Evolutionary conservation across 495 filamentous ascomycete genomes (phyloP).

Genomic region (Penicillium silybi): DNA sequence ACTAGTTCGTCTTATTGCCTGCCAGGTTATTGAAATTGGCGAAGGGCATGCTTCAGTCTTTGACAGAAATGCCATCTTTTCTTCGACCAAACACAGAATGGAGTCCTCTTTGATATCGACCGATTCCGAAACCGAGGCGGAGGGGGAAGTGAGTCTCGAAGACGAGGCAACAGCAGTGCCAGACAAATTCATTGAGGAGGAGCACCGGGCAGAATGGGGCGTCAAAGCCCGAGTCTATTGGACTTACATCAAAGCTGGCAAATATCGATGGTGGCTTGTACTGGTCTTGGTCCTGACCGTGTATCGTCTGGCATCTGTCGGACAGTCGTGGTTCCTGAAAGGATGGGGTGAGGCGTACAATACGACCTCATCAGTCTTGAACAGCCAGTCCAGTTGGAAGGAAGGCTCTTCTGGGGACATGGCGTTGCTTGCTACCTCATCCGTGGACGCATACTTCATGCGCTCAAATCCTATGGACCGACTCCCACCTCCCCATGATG

Average conservation of each 20-base stretch:
- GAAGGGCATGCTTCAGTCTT: constrained; percentile 51
- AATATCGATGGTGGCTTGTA: constrained; percentile 63
- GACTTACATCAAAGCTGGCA: constrained; percentile 76
- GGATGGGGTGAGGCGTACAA: constrained; percentile 77
- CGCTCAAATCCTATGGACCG: constrained; percentile 44
- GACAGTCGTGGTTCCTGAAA: constrained; percentile 76
- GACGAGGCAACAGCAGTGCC: constrained; percentile 51
- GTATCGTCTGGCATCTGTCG: constrained; percentile 57
- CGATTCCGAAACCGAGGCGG: constrained; percentile 29
- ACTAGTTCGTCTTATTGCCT: constrained; percentile 60
- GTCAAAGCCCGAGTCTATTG: constrained; percentile 73
- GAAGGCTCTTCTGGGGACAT: neutral
- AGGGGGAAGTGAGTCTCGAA: constrained; percentile 34
- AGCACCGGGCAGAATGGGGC: constrained; percentile 69
- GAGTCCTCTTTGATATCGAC: constrained; percentile 12
- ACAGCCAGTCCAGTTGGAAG: constrained; percentile 1
- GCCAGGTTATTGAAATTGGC: constrained; percentile 63
- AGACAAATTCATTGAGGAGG: constrained; percentile 79
- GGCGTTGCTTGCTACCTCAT: constrained; percentile 4
- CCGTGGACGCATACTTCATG: constrained; percentile 18
- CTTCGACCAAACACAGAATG: constrained; percentile 14
- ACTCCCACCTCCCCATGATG: constrained; percentile 60
- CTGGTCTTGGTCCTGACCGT: constrained; percentile 55
- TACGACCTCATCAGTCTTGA: constrained; percentile 16
- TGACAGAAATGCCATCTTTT: constrained; percentile 30